Base-by-base conservation (phyloP, 331 rosid species). In the Quercus phellos region DNA sequence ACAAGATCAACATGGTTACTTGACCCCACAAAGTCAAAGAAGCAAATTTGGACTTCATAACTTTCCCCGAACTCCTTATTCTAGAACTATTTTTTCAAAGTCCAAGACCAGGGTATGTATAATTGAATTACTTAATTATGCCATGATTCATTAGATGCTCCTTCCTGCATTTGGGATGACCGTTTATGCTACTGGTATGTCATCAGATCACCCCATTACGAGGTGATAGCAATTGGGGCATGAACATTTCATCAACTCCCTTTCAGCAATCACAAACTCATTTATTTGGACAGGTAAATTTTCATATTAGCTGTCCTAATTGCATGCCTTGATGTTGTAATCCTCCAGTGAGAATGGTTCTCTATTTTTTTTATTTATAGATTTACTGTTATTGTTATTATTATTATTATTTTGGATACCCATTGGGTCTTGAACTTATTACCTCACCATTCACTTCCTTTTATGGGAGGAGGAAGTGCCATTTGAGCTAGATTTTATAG, bases 41-140 rank as follows among this genome's bases (percentile, higher is more conserved):
- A 89, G 85, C 58, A 84, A 89, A 87, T 82, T 71, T 68, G 92
- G 96, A 55, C 91, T 90, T 79, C 83, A 84, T 73, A 91, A 85
- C 76, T 81, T 89, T 78, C 92, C 96, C 35, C 87, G 94, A 58
- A 94, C 98, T 59, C 99, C 97, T 70, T 94, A 94, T 84, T 92
- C 99, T 75, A 83, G 97, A 87, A 87, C 93, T 70, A 90, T 87
- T 63, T 88, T 86, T 75, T 87, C 93, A 1, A 94, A 85, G 75
- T 81, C 97, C 6, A 92, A 89, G 90, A 82, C 94, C 68, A 88
- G 88, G 90, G 99, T 90, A 80, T 69, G 71, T 80, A 68, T 58
- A 76, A 4, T 83, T 55, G 55, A n/a, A 32, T 58, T 42, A 53
- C 35, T 68, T 55, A 27, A 10, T 73, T 71, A 67, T 63, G 38